phyloP scores from a whole-genome alignment of 2,329 filamentous ascomycete genomes.

The Trichoderma koningiopsis region DNA sequence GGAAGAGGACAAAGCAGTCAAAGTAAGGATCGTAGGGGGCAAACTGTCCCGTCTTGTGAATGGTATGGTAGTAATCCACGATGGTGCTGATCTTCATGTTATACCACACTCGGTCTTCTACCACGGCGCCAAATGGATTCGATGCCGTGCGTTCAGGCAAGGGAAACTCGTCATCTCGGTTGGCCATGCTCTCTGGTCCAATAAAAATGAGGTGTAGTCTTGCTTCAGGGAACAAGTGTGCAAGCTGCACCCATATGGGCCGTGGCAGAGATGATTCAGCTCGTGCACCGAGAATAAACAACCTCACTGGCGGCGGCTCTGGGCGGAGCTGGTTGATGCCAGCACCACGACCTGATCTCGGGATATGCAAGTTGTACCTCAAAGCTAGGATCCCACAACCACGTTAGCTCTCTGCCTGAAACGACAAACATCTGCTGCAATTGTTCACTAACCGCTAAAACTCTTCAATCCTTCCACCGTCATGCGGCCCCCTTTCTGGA shows the following conservation, averaged over 20 bases:
- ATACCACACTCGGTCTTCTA: constrained; percentile 86
- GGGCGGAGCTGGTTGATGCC: constrained; percentile 78
- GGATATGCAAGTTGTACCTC: constrained; percentile 90
- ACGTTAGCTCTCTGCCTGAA: neutral
- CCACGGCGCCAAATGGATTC: constrained; percentile 92
- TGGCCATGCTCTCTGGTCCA: constrained; percentile 92
- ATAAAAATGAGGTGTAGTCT: constrained; percentile 91
- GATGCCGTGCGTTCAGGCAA: constrained; percentile 79
- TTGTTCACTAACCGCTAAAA: constrained; percentile 71
- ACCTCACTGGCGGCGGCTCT: constrained; percentile 81
- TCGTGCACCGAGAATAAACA: constrained; percentile 92
- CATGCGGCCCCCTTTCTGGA: constrained; percentile 73
- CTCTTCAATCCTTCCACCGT: constrained; percentile 91
- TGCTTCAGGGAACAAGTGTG: constrained; percentile 93
- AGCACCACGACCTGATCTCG: constrained; percentile 71
- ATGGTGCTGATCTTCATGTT: constrained; percentile 97
- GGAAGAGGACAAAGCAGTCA: constrained; percentile 95
- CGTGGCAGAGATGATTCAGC: constrained; percentile 97
- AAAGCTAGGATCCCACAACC: constrained; percentile 59
- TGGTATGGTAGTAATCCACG: constrained; percentile 96
- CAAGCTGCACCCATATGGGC: constrained; percentile 89
- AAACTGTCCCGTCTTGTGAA: constrained; percentile 89
- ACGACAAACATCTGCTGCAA: neutral
- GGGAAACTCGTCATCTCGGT: constrained; percentile 90
- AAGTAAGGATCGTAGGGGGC: constrained; percentile 97